Conservation (phyloP, 1,139 yeast genomes). For the Ogataea hybrid region DNA sequence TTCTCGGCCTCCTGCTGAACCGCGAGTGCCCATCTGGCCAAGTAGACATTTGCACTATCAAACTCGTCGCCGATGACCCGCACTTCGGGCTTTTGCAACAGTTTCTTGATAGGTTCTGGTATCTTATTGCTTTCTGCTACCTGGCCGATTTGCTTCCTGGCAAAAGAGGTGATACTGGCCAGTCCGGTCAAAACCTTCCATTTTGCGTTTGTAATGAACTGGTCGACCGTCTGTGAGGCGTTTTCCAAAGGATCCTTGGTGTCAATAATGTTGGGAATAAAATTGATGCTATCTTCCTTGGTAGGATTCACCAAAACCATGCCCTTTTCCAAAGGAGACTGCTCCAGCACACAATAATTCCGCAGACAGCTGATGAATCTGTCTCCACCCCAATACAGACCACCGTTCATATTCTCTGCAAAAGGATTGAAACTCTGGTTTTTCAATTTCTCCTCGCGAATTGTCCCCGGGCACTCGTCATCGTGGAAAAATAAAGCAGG, state of each 20-base stretch:
- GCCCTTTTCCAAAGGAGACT: slow-evolving; percentile 68
- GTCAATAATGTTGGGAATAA: slow-evolving; percentile 54
- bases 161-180: slow-evolving; percentile 74
- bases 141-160: slow-evolving; percentile 57
- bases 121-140: slow-evolving; percentile 51
- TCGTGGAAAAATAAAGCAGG: slow-evolving; percentile 94
- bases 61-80: slow-evolving; percentile 81
- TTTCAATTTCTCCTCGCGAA: slow-evolving; percentile 54
- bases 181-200: slow-evolving; percentile 86
- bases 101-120: slow-evolving; percentile 60
- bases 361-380: slow-evolving; percentile 62
- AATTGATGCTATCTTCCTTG: slow-evolving; percentile 71
- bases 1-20: slow-evolving; percentile 91
- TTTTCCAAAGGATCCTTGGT: slow-evolving; percentile 18
- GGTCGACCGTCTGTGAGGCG: slow-evolving; percentile 35
- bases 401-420: slow-evolving; percentile 44
- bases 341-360: slow-evolving; percentile 58
- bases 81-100: slow-evolving; percentile 78
- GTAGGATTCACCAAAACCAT: slow-evolving; percentile 80
- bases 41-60: slow-evolving; percentile 85
- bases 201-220: slow-evolving; percentile 63
- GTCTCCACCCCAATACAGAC: slow-evolving; percentile 86
- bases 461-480: slow-evolving; percentile 75
- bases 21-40: slow-evolving; percentile 97
- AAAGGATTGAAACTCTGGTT: slow-evolving; percentile 75